These are phyloP conservation scores for Aureobasidium sp. DNA, from an alignment of 2,329 filamentous ascomycete genomes.

Conservation along the genomic window DNA sequence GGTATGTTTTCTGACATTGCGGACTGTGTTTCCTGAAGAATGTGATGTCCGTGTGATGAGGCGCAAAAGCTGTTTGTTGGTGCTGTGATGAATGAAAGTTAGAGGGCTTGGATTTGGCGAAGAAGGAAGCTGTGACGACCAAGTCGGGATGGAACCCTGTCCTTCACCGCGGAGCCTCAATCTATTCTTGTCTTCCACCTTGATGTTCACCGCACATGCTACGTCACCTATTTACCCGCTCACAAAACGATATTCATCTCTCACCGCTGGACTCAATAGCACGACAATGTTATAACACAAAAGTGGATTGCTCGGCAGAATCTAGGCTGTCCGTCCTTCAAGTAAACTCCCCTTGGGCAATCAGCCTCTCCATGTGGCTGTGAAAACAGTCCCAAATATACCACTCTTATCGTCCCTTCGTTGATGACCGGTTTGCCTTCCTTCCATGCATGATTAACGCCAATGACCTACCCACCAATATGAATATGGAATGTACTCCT, in stretches of 20 bases:
- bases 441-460: neutral
- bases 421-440: neutral
- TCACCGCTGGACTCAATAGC: too few relatives aligned
- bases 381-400: neutral
- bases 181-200: neutral
- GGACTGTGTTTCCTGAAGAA: neutral
- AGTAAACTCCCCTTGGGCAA: neutral
- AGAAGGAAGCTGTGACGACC: neutral
- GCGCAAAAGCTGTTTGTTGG: too few relatives aligned
- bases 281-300: too few relatives aligned
- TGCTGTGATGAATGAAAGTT: too few relatives aligned
- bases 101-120: too few relatives aligned
- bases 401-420: neutral
- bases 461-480: neutral
- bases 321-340: neutral
- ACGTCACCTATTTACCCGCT: too few relatives aligned
- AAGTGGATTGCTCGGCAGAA: neutral
- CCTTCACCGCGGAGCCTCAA: neutral
- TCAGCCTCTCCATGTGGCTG: neutral
- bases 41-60: neutral
- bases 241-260: too few relatives aligned
- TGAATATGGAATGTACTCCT: neutral
- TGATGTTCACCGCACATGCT: neutral
- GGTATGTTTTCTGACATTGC: constrained; percentile 78
- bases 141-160: neutral